Percentiles rank a stretch among this genome's conserved stretches.
phyloP scores from a whole-genome alignment of 2,329 filamentous ascomycete species.

The Davidsoniella neocaledoniae region DNA sequence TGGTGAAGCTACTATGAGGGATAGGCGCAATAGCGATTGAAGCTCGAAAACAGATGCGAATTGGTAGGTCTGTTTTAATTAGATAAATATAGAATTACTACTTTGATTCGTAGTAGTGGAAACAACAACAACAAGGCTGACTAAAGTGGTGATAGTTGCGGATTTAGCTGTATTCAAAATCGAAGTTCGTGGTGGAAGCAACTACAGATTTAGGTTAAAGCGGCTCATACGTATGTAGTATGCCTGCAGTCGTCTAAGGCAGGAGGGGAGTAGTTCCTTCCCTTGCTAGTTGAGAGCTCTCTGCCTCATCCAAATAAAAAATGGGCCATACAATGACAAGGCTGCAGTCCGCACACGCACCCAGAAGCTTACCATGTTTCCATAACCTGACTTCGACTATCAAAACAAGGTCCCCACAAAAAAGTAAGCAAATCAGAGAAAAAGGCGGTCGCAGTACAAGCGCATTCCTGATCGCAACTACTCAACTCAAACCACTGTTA shows the following conservation, averaged over 20 bases:
- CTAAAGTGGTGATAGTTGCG: neutral
- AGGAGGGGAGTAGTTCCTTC: conserved; percentile 10
- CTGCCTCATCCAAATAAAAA: conserved; percentile 1
- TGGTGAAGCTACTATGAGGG: neutral
- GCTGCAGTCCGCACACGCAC: conserved; percentile 13
- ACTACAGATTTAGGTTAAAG: neutral
- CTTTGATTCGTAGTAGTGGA: neutral
- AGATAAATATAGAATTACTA: too few species aligned
- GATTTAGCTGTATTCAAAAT: neutral
- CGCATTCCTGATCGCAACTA: too few species aligned
- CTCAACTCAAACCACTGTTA: neutral
- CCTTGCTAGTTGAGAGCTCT: conserved; percentile 3
- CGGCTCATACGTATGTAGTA: neutral
- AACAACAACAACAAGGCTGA: neutral
- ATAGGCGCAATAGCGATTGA: too few species aligned
- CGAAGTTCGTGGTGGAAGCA: neutral
- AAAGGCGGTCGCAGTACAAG: too few species aligned
- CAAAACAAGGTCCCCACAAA: conserved; percentile 1
- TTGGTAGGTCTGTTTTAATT: too few species aligned
- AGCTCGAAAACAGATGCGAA: too few species aligned
- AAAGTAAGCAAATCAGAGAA: neutral
- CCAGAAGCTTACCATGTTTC: neutral
- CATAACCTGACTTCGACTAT: neutral
- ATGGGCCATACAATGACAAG: conserved; percentile 10
- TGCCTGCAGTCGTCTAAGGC: neutral